A percentile compares a stretch with the other conserved stretches of the same genome.
These are phyloP conservation scores for Blastocystis sp. DNA, from an alignment of 352 stramenopile species.

Conservation along the genomic window DNA sequence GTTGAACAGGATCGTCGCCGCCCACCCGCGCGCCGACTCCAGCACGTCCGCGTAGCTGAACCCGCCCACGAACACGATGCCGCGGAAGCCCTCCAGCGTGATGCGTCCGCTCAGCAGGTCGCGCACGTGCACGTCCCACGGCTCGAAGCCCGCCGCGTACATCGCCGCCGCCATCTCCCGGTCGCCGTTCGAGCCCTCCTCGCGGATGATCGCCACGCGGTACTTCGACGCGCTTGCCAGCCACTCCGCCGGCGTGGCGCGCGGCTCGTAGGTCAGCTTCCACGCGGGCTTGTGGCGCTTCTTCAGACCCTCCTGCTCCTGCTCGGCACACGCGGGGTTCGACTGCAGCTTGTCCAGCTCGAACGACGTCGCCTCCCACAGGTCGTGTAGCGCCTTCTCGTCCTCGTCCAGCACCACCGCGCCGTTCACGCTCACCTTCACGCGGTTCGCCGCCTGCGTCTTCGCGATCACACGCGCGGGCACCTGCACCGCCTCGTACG, in stretches of 20 bases:
- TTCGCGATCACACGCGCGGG: constrained; percentile 84
- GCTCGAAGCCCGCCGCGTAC: constrained; percentile 91
- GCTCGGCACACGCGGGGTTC: constrained; percentile 88
- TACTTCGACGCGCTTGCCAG: constrained; percentile 76
- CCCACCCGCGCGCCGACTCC: constrained; percentile 96
- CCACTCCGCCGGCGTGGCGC: constrained; percentile 80
- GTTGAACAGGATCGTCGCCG: constrained; percentile 94
- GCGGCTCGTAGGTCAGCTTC: constrained; percentile 73
- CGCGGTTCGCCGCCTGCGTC: constrained; percentile 79
- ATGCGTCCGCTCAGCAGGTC: constrained; percentile 87
- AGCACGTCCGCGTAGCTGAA: constrained; percentile 98
- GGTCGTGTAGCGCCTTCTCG: constrained; percentile 84
- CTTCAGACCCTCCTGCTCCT: constrained; percentile 88
- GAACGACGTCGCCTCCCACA: constrained; percentile 97
- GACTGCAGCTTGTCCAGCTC: constrained; percentile 93
- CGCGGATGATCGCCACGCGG: constrained; percentile 90
- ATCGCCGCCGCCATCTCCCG: constrained; percentile 96
- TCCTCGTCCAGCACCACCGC: constrained; percentile 77
- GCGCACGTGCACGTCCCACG: constrained; percentile 93
- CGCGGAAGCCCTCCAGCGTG: constrained; percentile 88
- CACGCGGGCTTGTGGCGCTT: constrained; percentile 79
- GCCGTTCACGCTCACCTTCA: constrained; percentile 85
- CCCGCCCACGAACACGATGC: constrained; percentile 94
- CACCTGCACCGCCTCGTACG: constrained; percentile 82
- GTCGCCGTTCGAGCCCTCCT: constrained; percentile 98